Conservation (phyloP, 257 asterid genomes). For the Solanum tacnaense region DNA sequence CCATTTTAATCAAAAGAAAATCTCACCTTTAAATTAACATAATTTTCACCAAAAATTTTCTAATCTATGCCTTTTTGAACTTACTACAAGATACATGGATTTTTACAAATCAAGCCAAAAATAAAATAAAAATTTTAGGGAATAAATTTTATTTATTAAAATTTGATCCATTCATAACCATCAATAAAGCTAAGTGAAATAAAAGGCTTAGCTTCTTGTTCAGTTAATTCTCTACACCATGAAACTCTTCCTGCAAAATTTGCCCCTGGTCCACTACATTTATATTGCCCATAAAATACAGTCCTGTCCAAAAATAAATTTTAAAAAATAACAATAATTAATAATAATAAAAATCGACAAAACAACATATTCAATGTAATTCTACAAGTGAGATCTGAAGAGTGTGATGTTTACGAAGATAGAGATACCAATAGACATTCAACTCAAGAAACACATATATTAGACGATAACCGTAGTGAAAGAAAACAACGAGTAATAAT, state of each 20-base stretch:
- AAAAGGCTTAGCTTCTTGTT: conserved; percentile 91
- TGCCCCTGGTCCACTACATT: conserved; percentile 84
- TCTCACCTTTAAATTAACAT: background rate
- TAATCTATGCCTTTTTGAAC: background rate
- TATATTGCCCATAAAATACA: conserved; percentile 91
- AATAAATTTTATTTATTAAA: background rate
- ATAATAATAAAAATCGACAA: background rate
- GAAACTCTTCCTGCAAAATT: conserved; percentile 88
- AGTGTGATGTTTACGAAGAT: background rate
- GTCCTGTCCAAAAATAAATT: conserved; percentile 38
- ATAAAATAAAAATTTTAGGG: background rate
- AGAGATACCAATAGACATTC: background rate
- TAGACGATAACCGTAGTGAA: background rate
- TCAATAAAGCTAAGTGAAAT: conserved; percentile 72
- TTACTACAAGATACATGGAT: background rate
- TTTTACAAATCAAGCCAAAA: background rate
- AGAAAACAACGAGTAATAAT: background rate
- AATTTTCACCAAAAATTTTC: background rate
- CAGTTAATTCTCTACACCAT: conserved; percentile 86
- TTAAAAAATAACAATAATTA: background rate
- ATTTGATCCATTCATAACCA: conserved; percentile 79
- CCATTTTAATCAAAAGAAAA: background rate
- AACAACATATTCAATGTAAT: background rate
- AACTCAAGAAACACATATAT: background rate
- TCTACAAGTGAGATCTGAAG: background rate